Conservation (phyloP, 148 eudicot species). For the Bassia scoparia region DNA sequence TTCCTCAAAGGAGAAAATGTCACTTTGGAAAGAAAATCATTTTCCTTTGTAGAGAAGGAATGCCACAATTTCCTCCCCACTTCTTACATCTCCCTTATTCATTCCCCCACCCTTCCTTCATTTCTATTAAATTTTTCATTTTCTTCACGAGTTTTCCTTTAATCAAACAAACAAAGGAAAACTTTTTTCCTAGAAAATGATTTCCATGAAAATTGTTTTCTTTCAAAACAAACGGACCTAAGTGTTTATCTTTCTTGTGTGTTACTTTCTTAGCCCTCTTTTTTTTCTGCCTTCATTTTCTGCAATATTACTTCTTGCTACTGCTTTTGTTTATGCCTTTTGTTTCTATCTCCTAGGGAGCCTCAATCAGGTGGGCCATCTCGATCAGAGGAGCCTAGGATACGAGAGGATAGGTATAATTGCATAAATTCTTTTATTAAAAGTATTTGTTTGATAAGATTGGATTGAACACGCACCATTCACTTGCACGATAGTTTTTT, state of each 20-base stretch:
- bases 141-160: too few relatives aligned
- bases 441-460: not conserved
- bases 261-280: not conserved
- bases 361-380: slow-evolving; percentile 64
- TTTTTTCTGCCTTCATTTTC: not conserved
- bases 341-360: slow-evolving; percentile 46
- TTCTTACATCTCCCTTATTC: too few relatives aligned
- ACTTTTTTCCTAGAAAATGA: too few relatives aligned
- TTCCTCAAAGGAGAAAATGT: too few relatives aligned
- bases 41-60: too few relatives aligned
- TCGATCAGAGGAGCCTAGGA: slow-evolving; percentile 83
- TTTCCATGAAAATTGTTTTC: too few relatives aligned
- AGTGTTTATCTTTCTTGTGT: not conserved
- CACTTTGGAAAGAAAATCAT: too few relatives aligned
- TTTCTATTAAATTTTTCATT: too few relatives aligned
- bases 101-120: too few relatives aligned
- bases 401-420: slow-evolving; percentile 60
- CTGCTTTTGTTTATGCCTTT: not conserved
- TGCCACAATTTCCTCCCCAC: too few relatives aligned
- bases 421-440: not conserved
- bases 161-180: too few relatives aligned
- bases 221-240: too few relatives aligned
- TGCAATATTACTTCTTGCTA: not conserved
- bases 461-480: not conserved
- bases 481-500: not conserved